Percentiles rank a stretch among this genome's conserved stretches.
Conservation (phyloP, 2,329 filamentous ascomycete genomes). For the Diaporthe sp. region DNA sequence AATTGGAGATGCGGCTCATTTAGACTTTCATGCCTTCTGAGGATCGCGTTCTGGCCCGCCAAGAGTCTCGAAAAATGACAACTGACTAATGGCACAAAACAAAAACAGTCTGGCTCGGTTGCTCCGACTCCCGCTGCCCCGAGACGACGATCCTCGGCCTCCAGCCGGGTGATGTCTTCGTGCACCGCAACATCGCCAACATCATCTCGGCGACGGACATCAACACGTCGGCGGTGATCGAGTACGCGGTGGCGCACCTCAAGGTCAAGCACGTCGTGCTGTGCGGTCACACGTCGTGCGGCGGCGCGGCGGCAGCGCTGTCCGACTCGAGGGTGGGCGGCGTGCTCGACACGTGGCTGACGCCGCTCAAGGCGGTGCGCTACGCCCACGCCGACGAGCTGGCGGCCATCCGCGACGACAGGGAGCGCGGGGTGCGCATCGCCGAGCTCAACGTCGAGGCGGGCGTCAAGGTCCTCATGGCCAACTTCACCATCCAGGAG, state of each 20-base stretch:
- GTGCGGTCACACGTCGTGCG: slow-evolving; percentile 78
- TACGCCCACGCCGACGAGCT: slow-evolving; percentile 68
- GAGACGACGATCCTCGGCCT: slow-evolving; percentile 86
- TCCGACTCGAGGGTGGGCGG: slow-evolving; percentile 62
- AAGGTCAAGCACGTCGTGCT: slow-evolving; percentile 79
- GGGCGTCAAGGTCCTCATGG: slow-evolving; percentile 76
- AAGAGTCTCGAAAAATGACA: slow-evolving; percentile 20
- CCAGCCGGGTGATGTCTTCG: slow-evolving; percentile 87
- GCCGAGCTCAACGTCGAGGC: slow-evolving; percentile 83
- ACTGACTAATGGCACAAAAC: slow-evolving; percentile 9
- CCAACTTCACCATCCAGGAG: slow-evolving; percentile 77
- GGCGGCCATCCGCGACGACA: slow-evolving; percentile 64
- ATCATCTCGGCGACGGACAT: slow-evolving; percentile 82
- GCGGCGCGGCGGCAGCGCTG: slow-evolving; percentile 74
- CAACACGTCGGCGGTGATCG: slow-evolving; percentile 80
- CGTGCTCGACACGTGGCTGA: slow-evolving; percentile 68
- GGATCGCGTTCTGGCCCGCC: slow-evolving; percentile 1
- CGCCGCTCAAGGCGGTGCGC: slow-evolving; percentile 62
- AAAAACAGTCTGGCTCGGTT: slow-evolving; percentile 83
- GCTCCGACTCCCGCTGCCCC: slow-evolving; percentile 86
- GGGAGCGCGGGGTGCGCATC: slow-evolving; percentile 70
- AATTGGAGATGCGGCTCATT: slow-evolving; percentile 14
- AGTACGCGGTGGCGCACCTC: slow-evolving; percentile 81
- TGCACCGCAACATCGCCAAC: slow-evolving; percentile 93
- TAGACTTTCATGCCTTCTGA: slow-evolving; percentile 21